Conservation (phyloP, 1,284 basidiomycete species). For the Tranzscheliella williamsii region DNA sequence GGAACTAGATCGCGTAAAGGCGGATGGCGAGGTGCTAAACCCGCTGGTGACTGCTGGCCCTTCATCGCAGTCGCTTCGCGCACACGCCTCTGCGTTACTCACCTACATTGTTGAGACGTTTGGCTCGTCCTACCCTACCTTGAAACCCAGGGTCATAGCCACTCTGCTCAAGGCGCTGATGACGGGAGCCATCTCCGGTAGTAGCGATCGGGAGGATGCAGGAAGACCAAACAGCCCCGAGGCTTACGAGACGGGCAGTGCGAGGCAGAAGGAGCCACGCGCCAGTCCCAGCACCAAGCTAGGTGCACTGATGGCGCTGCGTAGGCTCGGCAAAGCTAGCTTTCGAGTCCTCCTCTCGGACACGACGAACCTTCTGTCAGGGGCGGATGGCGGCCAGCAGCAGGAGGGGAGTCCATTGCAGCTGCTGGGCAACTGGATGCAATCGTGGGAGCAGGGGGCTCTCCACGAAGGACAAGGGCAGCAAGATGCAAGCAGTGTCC, state of each 20-base stretch:
- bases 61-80: conserved; percentile 37
- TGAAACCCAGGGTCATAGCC: conserved; percentile 86
- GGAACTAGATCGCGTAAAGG: no score
- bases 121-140: conserved; percentile 71
- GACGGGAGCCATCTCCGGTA: conserved; percentile 59
- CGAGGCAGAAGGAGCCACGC: conserved; percentile 14
- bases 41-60: conserved; percentile 26
- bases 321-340: conserved; percentile 48
- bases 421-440: conserved; percentile 42
- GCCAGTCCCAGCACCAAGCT: conserved; percentile 50
- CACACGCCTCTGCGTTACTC: conserved; percentile 69
- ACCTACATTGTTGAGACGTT: conserved; percentile 72
- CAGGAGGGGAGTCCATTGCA: conserved; percentile 13
- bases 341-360: conserved; percentile 45
- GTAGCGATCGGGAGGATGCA: conserved; percentile 25
- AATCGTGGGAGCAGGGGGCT: conserved; percentile 25
- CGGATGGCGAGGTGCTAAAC: conserved; percentile 4
- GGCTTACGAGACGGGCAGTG: background rate
- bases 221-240: conserved; percentile 14
- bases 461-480: conserved; percentile 5
- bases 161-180: conserved; percentile 85
- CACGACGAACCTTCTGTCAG: conserved; percentile 18
- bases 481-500: background rate
- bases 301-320: conserved; percentile 53
- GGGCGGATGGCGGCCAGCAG: conserved; percentile 10